phyloP scores from a whole-genome alignment of 2,329 filamentous ascomycete genomes.

The Colletotrichum brevisporum region DNA sequence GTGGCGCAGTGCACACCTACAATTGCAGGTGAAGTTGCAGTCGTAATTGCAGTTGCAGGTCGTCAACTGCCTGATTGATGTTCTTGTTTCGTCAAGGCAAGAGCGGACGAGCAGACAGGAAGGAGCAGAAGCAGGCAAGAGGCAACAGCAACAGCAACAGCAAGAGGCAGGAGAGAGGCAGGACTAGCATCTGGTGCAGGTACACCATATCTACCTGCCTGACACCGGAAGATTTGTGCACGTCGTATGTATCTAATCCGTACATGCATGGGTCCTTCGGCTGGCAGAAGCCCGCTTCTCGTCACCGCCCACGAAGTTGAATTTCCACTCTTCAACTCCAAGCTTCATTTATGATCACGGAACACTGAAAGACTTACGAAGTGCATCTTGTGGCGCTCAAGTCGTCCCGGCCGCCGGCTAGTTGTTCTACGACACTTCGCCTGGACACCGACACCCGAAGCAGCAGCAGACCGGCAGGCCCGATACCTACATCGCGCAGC shows the following conservation, averaged over 20 bases:
- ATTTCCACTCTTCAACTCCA: background rate
- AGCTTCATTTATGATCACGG: slow-evolving; percentile 6
- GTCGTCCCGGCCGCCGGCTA: slow-evolving; percentile 3
- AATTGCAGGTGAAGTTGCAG: slow-evolving; percentile 10
- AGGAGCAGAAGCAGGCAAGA: background rate
- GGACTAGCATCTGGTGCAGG: too few species aligned
- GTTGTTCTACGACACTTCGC: background rate
- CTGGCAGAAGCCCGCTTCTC: too few species aligned
- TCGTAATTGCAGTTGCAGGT: background rate
- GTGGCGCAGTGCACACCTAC: slow-evolving; percentile 13
- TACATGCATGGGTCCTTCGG: too few species aligned
- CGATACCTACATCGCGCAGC: slow-evolving; percentile 3
- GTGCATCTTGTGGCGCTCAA: background rate
- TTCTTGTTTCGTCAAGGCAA: background rate
- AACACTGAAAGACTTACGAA: too few species aligned
- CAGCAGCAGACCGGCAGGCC: background rate
- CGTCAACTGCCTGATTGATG: background rate
- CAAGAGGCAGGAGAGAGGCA: background rate
- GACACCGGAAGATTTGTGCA: too few species aligned
- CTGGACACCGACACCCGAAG: slow-evolving; percentile 11
- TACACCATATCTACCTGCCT: too few species aligned
- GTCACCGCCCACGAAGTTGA: background rate
- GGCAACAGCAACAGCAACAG: background rate
- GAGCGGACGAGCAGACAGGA: background rate
- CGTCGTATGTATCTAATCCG: too few species aligned